phyloP scores from a whole-genome alignment of 371 early-diverging fungal genomes.

The Saksenaea oblongispora region DNA sequence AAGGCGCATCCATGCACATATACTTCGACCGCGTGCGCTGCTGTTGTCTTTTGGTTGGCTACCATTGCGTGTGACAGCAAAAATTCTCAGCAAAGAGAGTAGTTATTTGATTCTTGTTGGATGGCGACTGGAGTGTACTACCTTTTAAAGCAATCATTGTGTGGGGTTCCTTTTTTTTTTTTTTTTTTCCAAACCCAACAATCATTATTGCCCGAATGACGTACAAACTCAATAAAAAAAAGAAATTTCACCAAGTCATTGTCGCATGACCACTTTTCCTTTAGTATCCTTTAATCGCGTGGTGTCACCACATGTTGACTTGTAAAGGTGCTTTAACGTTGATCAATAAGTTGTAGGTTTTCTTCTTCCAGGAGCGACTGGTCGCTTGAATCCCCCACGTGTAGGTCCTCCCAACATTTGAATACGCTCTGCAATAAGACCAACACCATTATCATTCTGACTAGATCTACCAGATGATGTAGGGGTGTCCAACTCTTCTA shows the following conservation, averaged over 20 bases:
- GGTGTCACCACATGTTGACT: neutral
- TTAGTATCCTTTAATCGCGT: neutral
- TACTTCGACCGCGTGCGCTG: neutral
- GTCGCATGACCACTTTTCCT: neutral
- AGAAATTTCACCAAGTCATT: neutral
- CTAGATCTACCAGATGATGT: slow-evolving; percentile 5
- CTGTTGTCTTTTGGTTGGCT: slow-evolving; percentile 8
- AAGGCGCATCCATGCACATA: neutral
- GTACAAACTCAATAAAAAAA: neutral
- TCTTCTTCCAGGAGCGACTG: slow-evolving; percentile 54
- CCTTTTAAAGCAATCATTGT: neutral
- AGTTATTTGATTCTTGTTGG: neutral
- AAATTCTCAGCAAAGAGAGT: neutral
- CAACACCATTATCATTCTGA: slow-evolving; percentile 7
- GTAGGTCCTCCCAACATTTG: slow-evolving; percentile 44
- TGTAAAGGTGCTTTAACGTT: too few species aligned
- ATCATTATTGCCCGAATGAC: neutral
- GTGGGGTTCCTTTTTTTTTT: neutral
- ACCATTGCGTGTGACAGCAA: slow-evolving; percentile 1
- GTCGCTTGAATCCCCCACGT: slow-evolving; percentile 48
- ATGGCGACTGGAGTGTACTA: neutral
- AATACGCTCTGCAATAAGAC: slow-evolving; percentile 40
- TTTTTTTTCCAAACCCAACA: neutral
- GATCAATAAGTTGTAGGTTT: slow-evolving; percentile 20
- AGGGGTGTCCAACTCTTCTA: slow-evolving; percentile 55